These are phyloP conservation scores for Phalaenopsis equestris DNA, from an alignment of 106 monocot species.

Conservation along the genomic window DNA sequence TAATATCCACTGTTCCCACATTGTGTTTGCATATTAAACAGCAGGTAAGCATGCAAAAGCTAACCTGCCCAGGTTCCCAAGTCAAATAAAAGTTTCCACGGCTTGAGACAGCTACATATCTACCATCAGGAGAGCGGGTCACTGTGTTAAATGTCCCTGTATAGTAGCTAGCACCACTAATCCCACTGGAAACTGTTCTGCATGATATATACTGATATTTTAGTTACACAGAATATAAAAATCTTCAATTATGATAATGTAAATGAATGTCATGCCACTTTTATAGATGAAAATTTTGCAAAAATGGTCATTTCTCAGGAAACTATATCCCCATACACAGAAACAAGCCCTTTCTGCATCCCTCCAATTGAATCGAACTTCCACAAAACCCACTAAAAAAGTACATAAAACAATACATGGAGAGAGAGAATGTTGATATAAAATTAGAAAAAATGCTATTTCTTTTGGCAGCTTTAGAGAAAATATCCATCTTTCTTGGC, in stretches of 20 bases:
- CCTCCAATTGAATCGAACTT: background rate
- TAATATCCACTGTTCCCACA: too few relatives aligned
- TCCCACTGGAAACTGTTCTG: constrained; percentile 99
- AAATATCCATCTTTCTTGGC: too few relatives aligned
- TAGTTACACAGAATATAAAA: background rate
- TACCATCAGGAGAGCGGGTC: constrained; percentile 89
- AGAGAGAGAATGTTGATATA: too few relatives aligned
- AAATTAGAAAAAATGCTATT: too few relatives aligned
- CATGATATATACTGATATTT: constrained; percentile 15
- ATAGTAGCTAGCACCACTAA: constrained; percentile 98
- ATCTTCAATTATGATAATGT: background rate
- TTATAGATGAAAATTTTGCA: too few relatives aligned
- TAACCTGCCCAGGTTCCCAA: constrained; percentile 98
- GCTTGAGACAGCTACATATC: constrained; percentile 93
- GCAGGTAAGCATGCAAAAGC: background rate
- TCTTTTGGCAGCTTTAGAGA: too few relatives aligned
- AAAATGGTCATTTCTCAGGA: background rate
- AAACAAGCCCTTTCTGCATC: background rate
- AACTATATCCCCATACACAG: background rate
- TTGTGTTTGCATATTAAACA: background rate
- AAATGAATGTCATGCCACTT: background rate
- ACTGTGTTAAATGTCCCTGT: constrained; percentile 94
- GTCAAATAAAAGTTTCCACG: constrained; percentile 94
- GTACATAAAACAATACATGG: background rate
- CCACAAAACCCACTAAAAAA: background rate